phyloP scores from a whole-genome alignment of 306 rosid species.

The Vigna mungo region DNA sequence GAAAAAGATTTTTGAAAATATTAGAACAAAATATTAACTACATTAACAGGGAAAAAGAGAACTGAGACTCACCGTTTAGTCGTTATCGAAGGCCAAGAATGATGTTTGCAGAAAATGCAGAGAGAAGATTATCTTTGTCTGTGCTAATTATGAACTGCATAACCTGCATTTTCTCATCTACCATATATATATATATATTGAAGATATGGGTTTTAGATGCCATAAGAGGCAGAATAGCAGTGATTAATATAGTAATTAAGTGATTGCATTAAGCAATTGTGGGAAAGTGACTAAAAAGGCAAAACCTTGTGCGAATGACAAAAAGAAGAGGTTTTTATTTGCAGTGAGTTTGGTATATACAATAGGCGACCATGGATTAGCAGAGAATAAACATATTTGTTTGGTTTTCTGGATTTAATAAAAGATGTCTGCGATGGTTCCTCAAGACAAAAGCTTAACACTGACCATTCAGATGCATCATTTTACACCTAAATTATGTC shows the following conservation, averaged over 20 bases:
- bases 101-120: background rate
- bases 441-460: no score
- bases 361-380: no score
- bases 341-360: no score
- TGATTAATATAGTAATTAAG: background rate
- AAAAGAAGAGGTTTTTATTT: background rate
- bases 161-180: background rate
- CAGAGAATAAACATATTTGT: no score
- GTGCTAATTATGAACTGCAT: background rate
- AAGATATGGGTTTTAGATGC: background rate
- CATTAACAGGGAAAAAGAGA: background rate
- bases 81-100: background rate
- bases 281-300: background rate
- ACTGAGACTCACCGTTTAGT: background rate
- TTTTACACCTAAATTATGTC: no score
- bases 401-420: no score
- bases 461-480: no score
- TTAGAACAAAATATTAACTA: no score
- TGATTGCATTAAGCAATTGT: background rate
- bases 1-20: no score
- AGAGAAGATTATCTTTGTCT: background rate
- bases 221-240: constrained; percentile 9
- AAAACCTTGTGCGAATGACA: background rate
- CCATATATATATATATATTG: no score
- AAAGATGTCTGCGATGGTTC: no score